Evolutionary conservation across 768 basidiomycete genomes (phyloP), one percentile per base, ranked within the genome.

Genomic region (Kwoniella heveanensis): DNA sequence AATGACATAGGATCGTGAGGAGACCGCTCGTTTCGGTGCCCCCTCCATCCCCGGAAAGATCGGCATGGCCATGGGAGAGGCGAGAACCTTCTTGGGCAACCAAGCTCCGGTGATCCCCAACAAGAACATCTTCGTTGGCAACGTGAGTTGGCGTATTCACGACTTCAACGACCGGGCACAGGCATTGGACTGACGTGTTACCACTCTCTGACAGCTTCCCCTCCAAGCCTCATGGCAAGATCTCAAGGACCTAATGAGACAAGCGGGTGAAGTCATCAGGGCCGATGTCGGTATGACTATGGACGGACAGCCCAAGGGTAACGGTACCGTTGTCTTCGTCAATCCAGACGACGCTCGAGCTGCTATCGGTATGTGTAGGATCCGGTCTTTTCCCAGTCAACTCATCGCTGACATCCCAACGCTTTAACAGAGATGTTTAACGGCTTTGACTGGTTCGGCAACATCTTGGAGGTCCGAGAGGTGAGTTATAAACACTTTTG

Each of bases 211-310:
- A 5, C 67, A 97, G 94, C 82, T 98, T 27, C 94, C 93, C 1
- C 92, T 91, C 77, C 92, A 94, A 82, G 93, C 92, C n/a, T 92
- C 92, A 29, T 99, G 95, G 95, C 95, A 99, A 79, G 95, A 98
- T 78, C 82, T 98, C 60, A 98, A 98, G 77, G 95, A 98, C 80
- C 83, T 98, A 27, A 97, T 98, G 88, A 88, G 95, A 60, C 87
- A 91, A 27, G 91, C 95, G 49, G 95, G 95, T 7, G 90, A 91
- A 76, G 94, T 99, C 70, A 87, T 97, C 67, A 88, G 95, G 50
- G 92, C 95, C 60, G 95, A 98, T 78, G 92, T 97, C 67, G 93
- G 94, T 70, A 89, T 95, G 61, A 66, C 65, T 64, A 87, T 88
- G 22, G 92, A 96, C 79, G 94, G 94, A 26, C 86, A 88, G 13